These are phyloP conservation scores for Syncephalastrum monosporum DNA, from an alignment of 371 early-diverging fungal genomes.

Conservation along the genomic window DNA sequence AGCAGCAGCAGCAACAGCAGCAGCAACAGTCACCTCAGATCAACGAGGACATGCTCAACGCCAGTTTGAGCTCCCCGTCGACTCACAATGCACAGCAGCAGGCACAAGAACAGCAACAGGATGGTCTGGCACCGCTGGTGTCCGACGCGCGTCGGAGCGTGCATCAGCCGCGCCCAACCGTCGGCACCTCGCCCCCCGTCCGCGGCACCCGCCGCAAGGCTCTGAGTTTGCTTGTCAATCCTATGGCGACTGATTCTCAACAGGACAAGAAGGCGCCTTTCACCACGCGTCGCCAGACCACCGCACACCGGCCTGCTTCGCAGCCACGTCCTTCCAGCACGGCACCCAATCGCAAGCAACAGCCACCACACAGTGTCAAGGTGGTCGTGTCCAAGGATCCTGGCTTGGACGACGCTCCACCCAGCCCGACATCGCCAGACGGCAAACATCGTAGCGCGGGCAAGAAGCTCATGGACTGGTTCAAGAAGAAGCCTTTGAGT, in stretches of 20 bases:
- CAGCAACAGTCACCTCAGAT: background rate
- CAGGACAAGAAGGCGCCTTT: conserved; percentile 4
- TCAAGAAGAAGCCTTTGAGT: conserved; percentile 66
- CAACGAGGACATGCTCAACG: too few species aligned
- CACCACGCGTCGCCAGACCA: background rate
- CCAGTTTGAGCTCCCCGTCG: too few species aligned
- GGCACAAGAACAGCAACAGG: too few species aligned
- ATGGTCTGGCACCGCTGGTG: too few species aligned
- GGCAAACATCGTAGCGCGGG: conserved; percentile 52
- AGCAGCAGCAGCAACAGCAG: conserved; percentile 17
- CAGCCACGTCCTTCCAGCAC: too few species aligned
- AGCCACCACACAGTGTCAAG: too few species aligned
- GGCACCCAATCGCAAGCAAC: too few species aligned
- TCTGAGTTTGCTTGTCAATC: conserved; percentile 52
- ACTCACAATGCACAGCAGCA: too few species aligned
- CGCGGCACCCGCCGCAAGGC: conserved; percentile 58
- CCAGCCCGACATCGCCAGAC: conserved; percentile 7
- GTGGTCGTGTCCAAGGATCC: conserved; percentile 4
- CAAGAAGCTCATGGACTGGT: conserved; percentile 72
- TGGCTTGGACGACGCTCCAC: too few species aligned
- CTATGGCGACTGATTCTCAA: conserved; percentile 37
- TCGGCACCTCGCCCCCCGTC: conserved; percentile 22
- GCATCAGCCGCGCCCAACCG: conserved; percentile 6
- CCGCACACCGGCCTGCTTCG: background rate
- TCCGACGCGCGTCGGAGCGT: conserved; percentile 10